Percentiles rank a stretch among this genome's conserved stretches.
These are phyloP conservation scores for Symbiodinium pilosum DNA, from an alignment of 73 alveolate genomes.

Conservation along the genomic window DNA sequence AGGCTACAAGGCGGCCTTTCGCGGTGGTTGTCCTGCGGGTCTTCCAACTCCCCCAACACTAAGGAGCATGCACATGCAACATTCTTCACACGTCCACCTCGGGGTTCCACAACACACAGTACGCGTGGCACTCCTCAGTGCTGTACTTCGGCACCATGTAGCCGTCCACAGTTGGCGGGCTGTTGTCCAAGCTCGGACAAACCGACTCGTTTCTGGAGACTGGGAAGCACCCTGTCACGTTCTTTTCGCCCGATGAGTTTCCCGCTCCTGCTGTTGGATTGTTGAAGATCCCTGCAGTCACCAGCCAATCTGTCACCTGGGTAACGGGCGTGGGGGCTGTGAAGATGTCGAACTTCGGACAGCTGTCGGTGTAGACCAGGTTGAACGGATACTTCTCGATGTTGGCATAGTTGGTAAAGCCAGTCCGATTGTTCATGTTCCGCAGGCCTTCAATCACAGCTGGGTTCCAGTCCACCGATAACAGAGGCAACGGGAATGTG, in stretches of 20 bases:
- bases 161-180: conserved; percentile 29
- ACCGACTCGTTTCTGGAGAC: neutral
- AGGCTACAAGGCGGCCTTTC: neutral
- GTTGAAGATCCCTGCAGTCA: conserved; percentile 23
- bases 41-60: conserved; percentile 9
- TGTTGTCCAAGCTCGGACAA: conserved; percentile 60
- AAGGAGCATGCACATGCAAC: neutral
- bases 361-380: conserved; percentile 15
- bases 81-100: neutral
- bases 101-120: conserved; percentile 47
- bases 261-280: conserved; percentile 31
- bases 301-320: conserved; percentile 52
- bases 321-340: conserved; percentile 57
- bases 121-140: neutral
- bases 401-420: conserved; percentile 60
- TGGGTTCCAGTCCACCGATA: conserved; percentile 17
- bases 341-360: conserved; percentile 35
- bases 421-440: conserved; percentile 29
- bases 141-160: neutral
- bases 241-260: neutral
- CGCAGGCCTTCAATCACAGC: conserved; percentile 25
- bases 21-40: conserved; percentile 16
- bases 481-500: neutral
- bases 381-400: conserved; percentile 63
- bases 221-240: conserved; percentile 31